Base-by-base conservation (phyloP, 108 stramenopile species). In the Cyclotella baltica region DNA sequence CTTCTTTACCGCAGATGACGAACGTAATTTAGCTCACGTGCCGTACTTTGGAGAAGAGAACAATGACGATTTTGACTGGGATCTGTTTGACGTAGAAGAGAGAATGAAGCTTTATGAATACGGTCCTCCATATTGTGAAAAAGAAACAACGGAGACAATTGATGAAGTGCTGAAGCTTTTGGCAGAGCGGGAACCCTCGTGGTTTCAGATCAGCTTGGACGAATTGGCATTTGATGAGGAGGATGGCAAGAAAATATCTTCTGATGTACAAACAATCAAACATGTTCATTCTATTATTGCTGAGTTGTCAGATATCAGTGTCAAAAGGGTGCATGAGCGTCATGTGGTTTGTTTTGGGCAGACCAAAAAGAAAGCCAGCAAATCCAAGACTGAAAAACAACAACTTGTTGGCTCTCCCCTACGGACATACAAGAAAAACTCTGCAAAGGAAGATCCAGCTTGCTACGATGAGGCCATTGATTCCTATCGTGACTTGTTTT, bases 11-110 rank as follows among this genome's bases (percentile, higher is more conserved):
- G 69, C 75, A 0, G 83, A 81, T 34, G 91, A 89, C 76, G 77
- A 87, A 64, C 74, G 66, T 13, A 65, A 70, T 33, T 47, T 88
- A 46, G 58, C 81, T 6, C 87, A 84, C 67, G 85, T 89, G 23
- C 92, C 92, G 13, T 88, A 90, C 68, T 91, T 93, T 77, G 94
- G 92, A 15, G 92, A 96, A 53, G 90, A 90, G 36, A 86, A 88
- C 46, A 67, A 75, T n/a, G 84, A 85, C 35, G 91, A 88, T 47
- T 40, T 87, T 13, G 83, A 78, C 19, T 69, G 62, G 25, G 85
- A 88, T 40, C 50, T 88, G 57, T 81, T 72, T 35, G 83, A 88
- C 53, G 46, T 77, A 13, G 59, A 50, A 22, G 68, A 77, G 22
- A 56, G 84, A 31, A 72, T 78, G 47, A 59, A 58, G 47, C 11